Evolutionary conservation across 106 monocot species (phyloP).

Genomic region (Posidonia australis): DNA sequence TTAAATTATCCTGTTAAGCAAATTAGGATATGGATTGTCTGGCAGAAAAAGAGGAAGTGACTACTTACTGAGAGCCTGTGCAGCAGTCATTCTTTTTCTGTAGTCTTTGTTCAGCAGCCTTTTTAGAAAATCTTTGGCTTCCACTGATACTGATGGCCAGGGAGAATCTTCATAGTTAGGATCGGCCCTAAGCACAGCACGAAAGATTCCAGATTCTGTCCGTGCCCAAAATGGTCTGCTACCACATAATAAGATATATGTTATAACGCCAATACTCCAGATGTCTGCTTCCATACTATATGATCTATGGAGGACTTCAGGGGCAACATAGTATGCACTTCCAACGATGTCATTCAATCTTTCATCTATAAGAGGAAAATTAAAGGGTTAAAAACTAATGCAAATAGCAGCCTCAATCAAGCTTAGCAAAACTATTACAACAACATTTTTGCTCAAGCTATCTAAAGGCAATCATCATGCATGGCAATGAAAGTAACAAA

Average conservation of each 20-base stretch:
- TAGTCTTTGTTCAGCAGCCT: slow-evolving; percentile 92
- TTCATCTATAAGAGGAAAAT: slow-evolving; percentile 50
- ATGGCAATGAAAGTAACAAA: no score
- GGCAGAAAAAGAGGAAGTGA: neutral
- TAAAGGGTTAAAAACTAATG: neutral
- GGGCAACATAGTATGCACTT: slow-evolving; percentile 95
- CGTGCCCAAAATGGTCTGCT: slow-evolving; percentile 97
- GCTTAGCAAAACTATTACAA: no score
- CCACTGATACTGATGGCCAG: slow-evolving; percentile 75
- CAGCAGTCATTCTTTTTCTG: slow-evolving; percentile 94
- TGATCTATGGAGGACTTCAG: slow-evolving; percentile 89
- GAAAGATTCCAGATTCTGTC: slow-evolving; percentile 96
- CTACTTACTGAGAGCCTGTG: slow-evolving; percentile 74
- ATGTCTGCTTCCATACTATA: slow-evolving; percentile 91
- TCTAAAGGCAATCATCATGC: no score
- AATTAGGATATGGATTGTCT: neutral
- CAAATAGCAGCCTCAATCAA: no score
- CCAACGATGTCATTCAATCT: slow-evolving; percentile 96
- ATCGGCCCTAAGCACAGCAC: slow-evolving; percentile 81
- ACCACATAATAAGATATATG: slow-evolving; percentile 88
- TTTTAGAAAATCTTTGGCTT: slow-evolving; percentile 87
- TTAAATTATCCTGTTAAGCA: neutral
- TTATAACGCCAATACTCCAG: slow-evolving; percentile 96
- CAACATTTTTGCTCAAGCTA: no score
- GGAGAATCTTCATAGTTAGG: slow-evolving; percentile 87